Conservation (phyloP, 768 basidiomycete species). For the Hygrophoropsis aurantiaca region DNA sequence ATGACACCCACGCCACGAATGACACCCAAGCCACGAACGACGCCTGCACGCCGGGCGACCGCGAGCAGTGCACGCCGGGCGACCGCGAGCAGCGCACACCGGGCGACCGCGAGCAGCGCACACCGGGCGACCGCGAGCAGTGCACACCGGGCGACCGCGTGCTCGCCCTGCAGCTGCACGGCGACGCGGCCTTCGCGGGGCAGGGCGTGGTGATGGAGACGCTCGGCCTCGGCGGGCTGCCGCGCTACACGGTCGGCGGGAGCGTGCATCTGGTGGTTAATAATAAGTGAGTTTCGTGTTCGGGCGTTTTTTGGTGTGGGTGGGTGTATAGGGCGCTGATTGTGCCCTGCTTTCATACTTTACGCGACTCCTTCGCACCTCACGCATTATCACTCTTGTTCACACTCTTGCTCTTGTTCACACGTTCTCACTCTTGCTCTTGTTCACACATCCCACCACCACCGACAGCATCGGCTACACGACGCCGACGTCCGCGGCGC, state of each 20-base stretch:
- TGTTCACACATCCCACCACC: not conserved
- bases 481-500: conserved; percentile 79
- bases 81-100: too few species aligned
- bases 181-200: conserved; percentile 89
- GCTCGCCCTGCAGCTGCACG: conserved; percentile 89
- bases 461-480: conserved; percentile 88
- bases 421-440: conserved; percentile 4
- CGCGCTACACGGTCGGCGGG: conserved; percentile 90
- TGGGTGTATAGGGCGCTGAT: too few species aligned
- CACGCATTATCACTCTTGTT: not conserved
- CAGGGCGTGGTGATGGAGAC: conserved; percentile 91
- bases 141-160: conserved; percentile 62
- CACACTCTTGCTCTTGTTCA: not conserved
- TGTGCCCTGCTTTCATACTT: too few species aligned
- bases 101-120: too few species aligned
- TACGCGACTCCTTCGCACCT: too few species aligned
- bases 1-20: too few species aligned
- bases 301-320: too few species aligned
- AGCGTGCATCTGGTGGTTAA: conserved; percentile 83
- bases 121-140: too few species aligned
- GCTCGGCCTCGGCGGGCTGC: conserved; percentile 81
- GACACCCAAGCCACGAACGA: too few species aligned
- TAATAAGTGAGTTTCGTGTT: conserved; percentile 55
- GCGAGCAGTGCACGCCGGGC: too few species aligned
- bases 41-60: too few species aligned